phyloP scores from a whole-genome alignment of 768 basidiomycete genomes.

The Albatrellus ellisii region DNA sequence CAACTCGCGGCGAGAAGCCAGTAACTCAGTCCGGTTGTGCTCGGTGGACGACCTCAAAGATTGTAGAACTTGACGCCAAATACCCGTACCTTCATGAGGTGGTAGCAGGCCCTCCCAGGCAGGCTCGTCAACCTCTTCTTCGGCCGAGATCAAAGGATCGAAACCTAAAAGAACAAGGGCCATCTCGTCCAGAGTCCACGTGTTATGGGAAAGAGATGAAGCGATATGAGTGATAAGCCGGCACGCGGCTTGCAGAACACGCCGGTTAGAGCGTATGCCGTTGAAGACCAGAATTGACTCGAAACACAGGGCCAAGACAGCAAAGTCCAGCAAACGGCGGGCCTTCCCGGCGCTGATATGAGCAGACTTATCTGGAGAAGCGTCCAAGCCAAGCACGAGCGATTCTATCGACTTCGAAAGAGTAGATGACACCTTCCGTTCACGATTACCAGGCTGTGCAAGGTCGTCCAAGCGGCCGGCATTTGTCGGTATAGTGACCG shows the following conservation, averaged over 20 bases:
- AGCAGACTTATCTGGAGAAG: slow-evolving; percentile 17
- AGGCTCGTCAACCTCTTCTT: slow-evolving; percentile 16
- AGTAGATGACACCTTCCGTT: slow-evolving; percentile 48
- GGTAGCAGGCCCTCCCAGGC: slow-evolving; percentile 35
- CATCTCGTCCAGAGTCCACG: slow-evolving; percentile 52
- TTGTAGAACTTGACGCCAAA: slow-evolving; percentile 40
- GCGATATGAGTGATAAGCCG: slow-evolving; percentile 31
- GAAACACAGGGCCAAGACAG: slow-evolving; percentile 52
- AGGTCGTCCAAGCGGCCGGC: slow-evolving; percentile 19
- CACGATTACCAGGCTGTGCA: slow-evolving; percentile 38
- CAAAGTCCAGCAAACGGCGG: slow-evolving; percentile 57
- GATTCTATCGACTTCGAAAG: slow-evolving; percentile 50
- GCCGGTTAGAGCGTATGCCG: slow-evolving; percentile 44
- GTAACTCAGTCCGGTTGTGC: slow-evolving; percentile 5
- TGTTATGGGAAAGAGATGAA: slow-evolving; percentile 26
- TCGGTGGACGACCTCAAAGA: slow-evolving; percentile 17
- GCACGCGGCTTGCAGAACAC: slow-evolving; percentile 51
- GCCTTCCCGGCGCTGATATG: slow-evolving; percentile 47
- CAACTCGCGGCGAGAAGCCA: slow-evolving; percentile 26
- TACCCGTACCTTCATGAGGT: slow-evolving; percentile 40
- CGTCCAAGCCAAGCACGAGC: slow-evolving; percentile 29
- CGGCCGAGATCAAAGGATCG: slow-evolving; percentile 44
- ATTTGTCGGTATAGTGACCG: background rate
- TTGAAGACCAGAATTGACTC: slow-evolving; percentile 55
- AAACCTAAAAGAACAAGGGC: slow-evolving; percentile 51